These are phyloP conservation scores for Pulveroboletus sp. DNA, from an alignment of 768 basidiomycete genomes.

Conservation along the genomic window DNA sequence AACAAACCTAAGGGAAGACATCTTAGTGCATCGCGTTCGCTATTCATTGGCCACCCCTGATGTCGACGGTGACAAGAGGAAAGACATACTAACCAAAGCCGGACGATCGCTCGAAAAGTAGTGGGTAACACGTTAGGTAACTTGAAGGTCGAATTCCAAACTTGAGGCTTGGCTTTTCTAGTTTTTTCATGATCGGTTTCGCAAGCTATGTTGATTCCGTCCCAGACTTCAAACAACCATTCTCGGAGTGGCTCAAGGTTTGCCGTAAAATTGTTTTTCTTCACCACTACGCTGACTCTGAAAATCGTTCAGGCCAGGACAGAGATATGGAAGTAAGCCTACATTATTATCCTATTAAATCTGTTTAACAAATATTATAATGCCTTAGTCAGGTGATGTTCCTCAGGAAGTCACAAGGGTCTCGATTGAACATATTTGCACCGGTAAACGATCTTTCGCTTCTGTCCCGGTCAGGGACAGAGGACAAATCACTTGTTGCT, in stretches of 20 bases:
- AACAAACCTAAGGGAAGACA: conserved; percentile 85
- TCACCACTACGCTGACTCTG: neutral
- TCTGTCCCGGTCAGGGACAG: conserved; percentile 66
- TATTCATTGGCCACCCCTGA: conserved; percentile 82
- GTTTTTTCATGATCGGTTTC: conserved; percentile 94
- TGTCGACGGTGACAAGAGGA: conserved; percentile 49
- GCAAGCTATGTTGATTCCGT: conserved; percentile 79
- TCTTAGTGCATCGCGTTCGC: conserved; percentile 75
- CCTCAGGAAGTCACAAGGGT: conserved; percentile 75
- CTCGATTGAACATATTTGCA: conserved; percentile 83
- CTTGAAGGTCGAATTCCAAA: neutral
- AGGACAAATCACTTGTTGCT: conserved; percentile 51
- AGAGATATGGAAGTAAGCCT: conserved; percentile 87
- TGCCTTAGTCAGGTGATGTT: conserved; percentile 73
- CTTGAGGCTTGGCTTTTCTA: conserved; percentile 26
- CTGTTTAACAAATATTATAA: conserved; percentile 1
- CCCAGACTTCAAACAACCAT: conserved; percentile 60
- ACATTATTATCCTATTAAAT: neutral
- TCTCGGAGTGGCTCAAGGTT: conserved; percentile 86
- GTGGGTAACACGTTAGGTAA: conserved; percentile 41
- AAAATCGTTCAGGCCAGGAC: conserved; percentile 53
- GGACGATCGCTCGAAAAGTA: conserved; percentile 84
- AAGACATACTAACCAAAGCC: conserved; percentile 59
- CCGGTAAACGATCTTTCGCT: conserved; percentile 86
- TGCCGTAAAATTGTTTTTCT: conserved; percentile 8